Evolutionary conservation across 2,329 filamentous ascomycete genomes (phyloP), one percentile per base, ranked within the genome.

Genomic region (Zopfia rhizophila): DNA sequence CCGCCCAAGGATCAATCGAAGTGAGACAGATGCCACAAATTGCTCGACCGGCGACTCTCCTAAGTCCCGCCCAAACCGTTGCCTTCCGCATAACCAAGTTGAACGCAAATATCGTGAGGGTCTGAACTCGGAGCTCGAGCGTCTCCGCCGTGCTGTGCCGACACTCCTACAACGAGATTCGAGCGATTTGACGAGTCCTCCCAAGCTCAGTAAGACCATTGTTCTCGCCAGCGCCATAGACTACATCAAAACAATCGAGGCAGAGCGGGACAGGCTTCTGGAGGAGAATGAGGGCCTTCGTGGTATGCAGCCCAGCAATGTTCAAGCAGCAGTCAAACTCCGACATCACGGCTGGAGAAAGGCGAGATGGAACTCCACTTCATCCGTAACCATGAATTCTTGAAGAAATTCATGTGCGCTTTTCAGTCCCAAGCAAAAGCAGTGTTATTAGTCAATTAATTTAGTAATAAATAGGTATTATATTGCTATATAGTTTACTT

Each of bases 1-100:
- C 39, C 61, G 66, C 10, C 65, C 66, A 37, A 54, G 61, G 25
- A 54, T 70, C 36, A 58, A 67, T 33, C 60, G 60, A 44, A 57
- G n/a, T n/a, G n/a, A n/a, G n/a, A 40, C 42, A 29, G 25, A 10
- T 51, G 50, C 33, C 52, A 54, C 17, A 45, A 36, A 10, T 41
- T 31, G 39, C 13, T 47, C 49, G n/a, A n/a, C n/a, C n/a, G n/a
- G n/a, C n/a, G n/a, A n/a, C 7, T 25, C 30, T 16, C 30, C 18
- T 30, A 38, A 35, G 7, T 42, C 39, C 23, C 35, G 36, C 14
- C 11, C 22, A 14, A 41, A 17, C 23, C 44, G 27, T 7, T 49
- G 55, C 37, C 52, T 49, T 22, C 55, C 55, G 8, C 55, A 58
- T 39, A 58, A 58, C 38, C 49, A 56, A 38, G 55, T 58, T 33